Conservation (phyloP, 768 basidiomycete genomes). For the Phallus indusiatus region DNA sequence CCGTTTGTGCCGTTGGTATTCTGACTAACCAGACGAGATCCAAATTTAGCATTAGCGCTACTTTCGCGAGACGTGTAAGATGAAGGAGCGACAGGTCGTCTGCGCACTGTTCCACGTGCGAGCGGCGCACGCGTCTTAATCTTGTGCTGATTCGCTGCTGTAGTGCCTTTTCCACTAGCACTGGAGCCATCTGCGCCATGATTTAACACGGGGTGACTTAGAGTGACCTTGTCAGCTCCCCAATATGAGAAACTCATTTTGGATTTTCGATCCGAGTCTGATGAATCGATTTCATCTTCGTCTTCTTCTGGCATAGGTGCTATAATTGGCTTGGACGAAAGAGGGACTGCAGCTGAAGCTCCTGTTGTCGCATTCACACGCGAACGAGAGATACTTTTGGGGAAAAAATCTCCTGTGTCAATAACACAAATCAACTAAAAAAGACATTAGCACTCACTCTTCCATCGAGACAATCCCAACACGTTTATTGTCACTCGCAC, state of each 20-base stretch:
- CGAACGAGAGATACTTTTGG: slow-evolving; percentile 36
- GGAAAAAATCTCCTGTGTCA: slow-evolving; percentile 15
- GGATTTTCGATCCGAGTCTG: slow-evolving; percentile 81
- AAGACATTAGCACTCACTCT: slow-evolving; percentile 48
- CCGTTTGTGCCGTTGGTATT: slow-evolving; percentile 26
- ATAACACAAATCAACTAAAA: neutral
- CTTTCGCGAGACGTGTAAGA: slow-evolving; percentile 44
- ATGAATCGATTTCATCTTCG: slow-evolving; percentile 50
- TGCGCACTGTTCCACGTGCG: slow-evolving; percentile 7
- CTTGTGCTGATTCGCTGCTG: neutral
- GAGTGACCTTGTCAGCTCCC: slow-evolving; percentile 86
- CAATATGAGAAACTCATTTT: slow-evolving; percentile 94
- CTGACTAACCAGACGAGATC: slow-evolving; percentile 68
- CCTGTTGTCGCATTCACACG: slow-evolving; percentile 39
- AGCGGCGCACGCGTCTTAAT: slow-evolving; percentile 3
- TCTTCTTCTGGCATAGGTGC: slow-evolving; percentile 28
- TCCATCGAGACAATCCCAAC: slow-evolving; percentile 85
- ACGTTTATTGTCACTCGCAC: slow-evolving; percentile 44
- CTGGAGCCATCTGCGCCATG: slow-evolving; percentile 16
- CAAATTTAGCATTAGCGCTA: slow-evolving; percentile 90
- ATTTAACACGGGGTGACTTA: slow-evolving; percentile 68
- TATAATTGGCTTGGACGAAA: slow-evolving; percentile 43
- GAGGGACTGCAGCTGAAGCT: slow-evolving; percentile 45
- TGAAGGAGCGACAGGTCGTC: slow-evolving; percentile 12
- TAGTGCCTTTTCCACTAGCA: neutral